Percentiles rank a stretch among this genome's conserved stretches.
These are phyloP conservation scores for Fraxinus sp. DNA, from an alignment of 305 asterid genomes.

Conservation along the genomic window DNA sequence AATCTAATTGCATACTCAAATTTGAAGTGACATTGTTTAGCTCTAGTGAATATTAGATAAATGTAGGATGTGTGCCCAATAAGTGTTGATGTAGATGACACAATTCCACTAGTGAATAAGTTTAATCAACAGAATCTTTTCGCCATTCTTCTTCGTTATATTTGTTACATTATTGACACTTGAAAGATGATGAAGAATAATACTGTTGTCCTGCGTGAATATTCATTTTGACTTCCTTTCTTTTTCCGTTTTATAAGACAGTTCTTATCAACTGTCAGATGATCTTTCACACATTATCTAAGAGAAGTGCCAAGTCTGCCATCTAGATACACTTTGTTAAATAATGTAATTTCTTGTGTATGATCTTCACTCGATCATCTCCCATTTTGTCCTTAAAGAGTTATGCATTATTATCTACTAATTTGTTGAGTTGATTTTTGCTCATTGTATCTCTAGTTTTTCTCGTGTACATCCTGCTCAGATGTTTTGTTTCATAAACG, in stretches of 20 bases:
- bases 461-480: not conserved
- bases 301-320: not conserved
- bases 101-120: not conserved
- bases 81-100: not conserved
- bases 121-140: not conserved
- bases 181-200: not conserved
- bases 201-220: not conserved
- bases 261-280: not conserved
- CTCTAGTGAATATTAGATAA: not conserved
- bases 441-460: not conserved
- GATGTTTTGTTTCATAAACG: not conserved
- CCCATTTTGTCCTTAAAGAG: not conserved
- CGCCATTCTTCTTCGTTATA: not conserved
- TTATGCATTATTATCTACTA: not conserved
- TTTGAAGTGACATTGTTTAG: not conserved
- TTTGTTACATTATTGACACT: not conserved
- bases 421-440: not conserved
- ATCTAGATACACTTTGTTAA: not conserved
- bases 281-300: not conserved
- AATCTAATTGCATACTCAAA: not conserved
- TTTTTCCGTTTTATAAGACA: not conserved
- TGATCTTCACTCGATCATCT: not conserved
- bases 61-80: not conserved
- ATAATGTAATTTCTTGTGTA: not conserved
- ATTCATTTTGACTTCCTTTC: not conserved